These are phyloP conservation scores for Aspergillus sp. DNA, from an alignment of 2,329 filamentous ascomycete genomes.

Conservation along the genomic window DNA sequence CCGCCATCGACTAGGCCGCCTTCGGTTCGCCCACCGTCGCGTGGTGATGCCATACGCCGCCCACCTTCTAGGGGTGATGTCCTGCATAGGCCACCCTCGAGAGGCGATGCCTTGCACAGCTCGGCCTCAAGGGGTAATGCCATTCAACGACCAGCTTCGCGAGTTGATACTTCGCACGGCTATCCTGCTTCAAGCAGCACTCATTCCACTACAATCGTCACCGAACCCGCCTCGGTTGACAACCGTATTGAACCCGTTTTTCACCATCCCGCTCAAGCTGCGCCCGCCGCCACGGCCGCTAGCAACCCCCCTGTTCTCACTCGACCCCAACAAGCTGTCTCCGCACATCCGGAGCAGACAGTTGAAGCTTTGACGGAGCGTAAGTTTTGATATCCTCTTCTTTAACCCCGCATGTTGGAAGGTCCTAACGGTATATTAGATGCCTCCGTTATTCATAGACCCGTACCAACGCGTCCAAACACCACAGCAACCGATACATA, in stretches of 20 bases:
- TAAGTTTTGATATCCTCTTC: background rate
- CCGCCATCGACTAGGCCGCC: background rate
- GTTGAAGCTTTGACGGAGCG: background rate
- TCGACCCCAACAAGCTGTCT: background rate
- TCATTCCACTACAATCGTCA: background rate
- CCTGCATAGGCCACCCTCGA: slow-evolving; percentile 23
- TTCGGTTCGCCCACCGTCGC: background rate
- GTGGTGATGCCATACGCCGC: slow-evolving; percentile 26
- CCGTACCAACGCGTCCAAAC: slow-evolving; percentile 19
- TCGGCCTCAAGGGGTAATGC: slow-evolving; percentile 8
- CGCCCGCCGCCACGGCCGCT: background rate
- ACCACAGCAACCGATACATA: slow-evolving; percentile 15
- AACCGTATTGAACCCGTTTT: background rate
- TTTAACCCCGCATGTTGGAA: background rate
- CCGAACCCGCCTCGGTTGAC: background rate
- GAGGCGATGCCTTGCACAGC: slow-evolving; percentile 24
- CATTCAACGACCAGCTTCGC: background rate
- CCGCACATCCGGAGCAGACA: background rate
- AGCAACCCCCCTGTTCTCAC: background rate
- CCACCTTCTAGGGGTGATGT: slow-evolving; percentile 12
- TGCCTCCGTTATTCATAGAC: slow-evolving; percentile 24
- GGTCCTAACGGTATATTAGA: slow-evolving; percentile 2
- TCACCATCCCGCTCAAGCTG: background rate
- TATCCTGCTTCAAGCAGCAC: background rate
- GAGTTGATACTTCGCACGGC: background rate